These are phyloP conservation scores for Staphylotrichum tortipilum DNA, from an alignment of 495 filamentous ascomycete genomes.

Conservation along the genomic window DNA sequence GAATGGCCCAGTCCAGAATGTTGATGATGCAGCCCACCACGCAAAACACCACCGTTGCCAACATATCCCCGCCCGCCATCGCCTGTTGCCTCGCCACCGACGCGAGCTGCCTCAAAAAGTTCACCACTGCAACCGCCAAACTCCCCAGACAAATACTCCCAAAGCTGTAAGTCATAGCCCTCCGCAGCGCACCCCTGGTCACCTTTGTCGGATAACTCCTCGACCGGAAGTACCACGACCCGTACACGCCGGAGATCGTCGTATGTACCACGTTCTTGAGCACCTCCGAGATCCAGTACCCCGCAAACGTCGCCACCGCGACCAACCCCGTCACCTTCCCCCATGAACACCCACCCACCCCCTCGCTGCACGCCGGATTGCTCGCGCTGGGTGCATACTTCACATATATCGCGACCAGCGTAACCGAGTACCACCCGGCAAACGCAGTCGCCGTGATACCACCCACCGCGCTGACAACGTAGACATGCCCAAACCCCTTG, in stretches of 20 bases:
- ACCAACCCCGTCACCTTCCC: slow-evolving; percentile 76
- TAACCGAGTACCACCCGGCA: slow-evolving; percentile 54
- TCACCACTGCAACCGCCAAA: slow-evolving; percentile 78
- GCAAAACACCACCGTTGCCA: slow-evolving; percentile 60
- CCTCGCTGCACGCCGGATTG: slow-evolving; percentile 58
- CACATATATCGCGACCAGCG: slow-evolving; percentile 61
- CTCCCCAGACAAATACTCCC: slow-evolving; percentile 84
- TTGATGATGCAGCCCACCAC: slow-evolving; percentile 65
- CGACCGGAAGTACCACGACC: slow-evolving; percentile 81
- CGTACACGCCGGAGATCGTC: slow-evolving; percentile 80
- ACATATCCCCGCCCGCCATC: slow-evolving; percentile 56
- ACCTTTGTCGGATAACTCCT: slow-evolving; percentile 63
- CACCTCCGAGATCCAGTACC: slow-evolving; percentile 88
- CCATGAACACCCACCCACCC: slow-evolving; percentile 58
- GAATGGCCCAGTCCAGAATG: slow-evolving; percentile 74
- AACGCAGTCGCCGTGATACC: slow-evolving; percentile 67
- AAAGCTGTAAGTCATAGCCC: slow-evolving; percentile 81
- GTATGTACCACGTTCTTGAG: slow-evolving; percentile 88
- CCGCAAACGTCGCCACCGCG: slow-evolving; percentile 80
- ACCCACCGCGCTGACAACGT: slow-evolving; percentile 71
- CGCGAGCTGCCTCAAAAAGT: slow-evolving; percentile 68
- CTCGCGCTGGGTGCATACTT: slow-evolving; percentile 59
- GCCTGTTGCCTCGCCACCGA: slow-evolving; percentile 61
- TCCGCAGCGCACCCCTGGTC: slow-evolving; percentile 67
- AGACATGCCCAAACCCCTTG: slow-evolving; percentile 74